Evolutionary conservation across 1,284 basidiomycete genomes (phyloP).

Genomic region (Afroboletus lepidellus): DNA sequence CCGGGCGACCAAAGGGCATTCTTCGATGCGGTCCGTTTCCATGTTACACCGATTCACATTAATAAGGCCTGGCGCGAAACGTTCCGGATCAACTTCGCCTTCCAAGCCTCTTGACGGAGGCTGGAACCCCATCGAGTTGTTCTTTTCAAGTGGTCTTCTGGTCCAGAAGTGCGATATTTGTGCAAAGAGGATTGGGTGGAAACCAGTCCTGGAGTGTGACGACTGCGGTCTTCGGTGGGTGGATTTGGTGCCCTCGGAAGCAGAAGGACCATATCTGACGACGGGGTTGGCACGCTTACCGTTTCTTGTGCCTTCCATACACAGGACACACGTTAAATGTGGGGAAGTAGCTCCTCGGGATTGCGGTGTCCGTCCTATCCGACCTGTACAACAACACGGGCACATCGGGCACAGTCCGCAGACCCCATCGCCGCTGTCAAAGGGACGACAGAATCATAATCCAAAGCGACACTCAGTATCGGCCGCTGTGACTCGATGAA

Average conservation of each 20-base stretch:
- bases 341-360: slow-evolving; percentile 77
- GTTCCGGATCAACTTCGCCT: slow-evolving; percentile 32
- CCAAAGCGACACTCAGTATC: slow-evolving; percentile 31
- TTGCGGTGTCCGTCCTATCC: slow-evolving; percentile 57
- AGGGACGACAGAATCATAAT: slow-evolving; percentile 28
- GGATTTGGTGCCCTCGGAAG: slow-evolving; percentile 17
- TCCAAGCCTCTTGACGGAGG: slow-evolving; percentile 37
- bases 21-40: slow-evolving; percentile 53
- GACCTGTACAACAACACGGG: slow-evolving; percentile 35
- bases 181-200: slow-evolving; percentile 78
- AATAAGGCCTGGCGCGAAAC: slow-evolving; percentile 72
- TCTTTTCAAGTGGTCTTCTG: slow-evolving; percentile 67
- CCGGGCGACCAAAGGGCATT: slow-evolving; percentile 70
- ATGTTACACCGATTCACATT: slow-evolving; percentile 84
- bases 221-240: slow-evolving; percentile 55
- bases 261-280: slow-evolving; percentile 18
- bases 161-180: slow-evolving; percentile 82
- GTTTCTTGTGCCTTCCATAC: slow-evolving; percentile 14
- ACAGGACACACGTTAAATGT: slow-evolving; percentile 78
- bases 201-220: slow-evolving; percentile 83
- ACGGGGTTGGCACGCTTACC: slow-evolving; percentile 5
- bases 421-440: slow-evolving; percentile 27
- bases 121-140: slow-evolving; percentile 77
- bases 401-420: slow-evolving; percentile 23
- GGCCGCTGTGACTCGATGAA: slow-evolving; percentile 29